Evolutionary conservation across 768 basidiomycete species (phyloP).

Genomic region (Pulveroboletus sp.): DNA sequence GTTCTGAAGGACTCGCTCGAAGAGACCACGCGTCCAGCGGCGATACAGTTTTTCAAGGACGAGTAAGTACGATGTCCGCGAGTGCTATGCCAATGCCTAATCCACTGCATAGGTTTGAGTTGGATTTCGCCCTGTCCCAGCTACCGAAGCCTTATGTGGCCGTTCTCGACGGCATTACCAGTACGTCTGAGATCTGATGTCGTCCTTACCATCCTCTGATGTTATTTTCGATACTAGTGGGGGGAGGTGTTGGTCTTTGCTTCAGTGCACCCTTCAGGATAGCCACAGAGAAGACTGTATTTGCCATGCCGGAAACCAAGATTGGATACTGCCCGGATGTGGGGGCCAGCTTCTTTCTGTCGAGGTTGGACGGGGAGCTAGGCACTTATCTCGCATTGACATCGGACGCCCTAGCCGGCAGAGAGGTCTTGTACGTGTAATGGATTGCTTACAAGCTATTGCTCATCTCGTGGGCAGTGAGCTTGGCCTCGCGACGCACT

Average conservation of each 20-base stretch:
- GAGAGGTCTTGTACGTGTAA: conserved; percentile 76
- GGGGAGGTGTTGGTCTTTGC: conserved; percentile 89
- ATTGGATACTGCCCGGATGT: conserved; percentile 92
- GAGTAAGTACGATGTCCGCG: conserved; percentile 55
- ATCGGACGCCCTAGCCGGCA: conserved; percentile 62
- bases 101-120: conserved; percentile 56
- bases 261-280: conserved; percentile 84
- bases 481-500: conserved; percentile 93
- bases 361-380: conserved; percentile 83
- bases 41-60: conserved; percentile 85
- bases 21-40: conserved; percentile 49
- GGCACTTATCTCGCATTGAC: conserved; percentile 95
- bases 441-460: conserved; percentile 5
- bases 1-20: conserved; percentile 50
- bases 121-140: conserved; percentile 67
- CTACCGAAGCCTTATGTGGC: conserved; percentile 86
- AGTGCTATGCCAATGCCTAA: conserved; percentile 6
- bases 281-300: conserved; percentile 86
- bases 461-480: conserved; percentile 48
- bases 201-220: not conserved
- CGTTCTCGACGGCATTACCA: conserved; percentile 86
- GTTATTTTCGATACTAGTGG: conserved; percentile 53
- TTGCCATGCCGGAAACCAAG: conserved; percentile 97
- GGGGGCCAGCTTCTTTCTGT: conserved; percentile 85
- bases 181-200: conserved; percentile 43